phyloP scores from a whole-genome alignment of 495 filamentous ascomycete genomes.

The Penicillium simplicissimum region DNA sequence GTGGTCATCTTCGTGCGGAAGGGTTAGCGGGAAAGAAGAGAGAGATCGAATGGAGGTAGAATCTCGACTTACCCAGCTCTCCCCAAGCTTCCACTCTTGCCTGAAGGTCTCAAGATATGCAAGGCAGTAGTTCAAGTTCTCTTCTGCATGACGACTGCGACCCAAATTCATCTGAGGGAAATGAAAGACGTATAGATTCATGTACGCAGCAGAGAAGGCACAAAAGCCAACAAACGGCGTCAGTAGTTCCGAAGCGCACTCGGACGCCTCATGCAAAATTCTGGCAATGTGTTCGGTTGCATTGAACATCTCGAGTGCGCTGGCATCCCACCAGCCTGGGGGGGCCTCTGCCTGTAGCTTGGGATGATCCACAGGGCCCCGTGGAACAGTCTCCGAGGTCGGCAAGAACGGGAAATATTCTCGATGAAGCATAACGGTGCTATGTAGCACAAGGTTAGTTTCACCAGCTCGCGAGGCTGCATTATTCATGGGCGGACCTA shows the following conservation, averaged over 20 bases:
- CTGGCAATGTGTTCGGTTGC: constrained; percentile 20
- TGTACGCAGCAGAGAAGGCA: constrained; percentile 29
- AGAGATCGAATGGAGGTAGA: background rate
- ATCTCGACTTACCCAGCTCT: constrained; percentile 22
- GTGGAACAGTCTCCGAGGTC: constrained; percentile 13
- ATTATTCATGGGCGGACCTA: background rate
- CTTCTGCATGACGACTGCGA: constrained; percentile 18
- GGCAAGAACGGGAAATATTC: constrained; percentile 32
- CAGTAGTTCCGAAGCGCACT: constrained; percentile 17
- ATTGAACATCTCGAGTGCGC: constrained; percentile 22
- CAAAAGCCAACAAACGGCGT: constrained; percentile 31
- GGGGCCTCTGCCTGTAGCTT: constrained; percentile 22
- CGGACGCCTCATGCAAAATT: constrained; percentile 23
- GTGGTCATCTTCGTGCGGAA: constrained; percentile 16
- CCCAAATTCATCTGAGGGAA: constrained; percentile 31
- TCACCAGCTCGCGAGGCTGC: background rate
- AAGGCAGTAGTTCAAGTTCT: constrained; percentile 19
- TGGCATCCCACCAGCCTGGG: constrained; percentile 25
- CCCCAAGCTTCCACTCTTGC: constrained; percentile 24
- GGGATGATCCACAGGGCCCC: constrained; percentile 26
- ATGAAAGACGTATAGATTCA: constrained; percentile 25
- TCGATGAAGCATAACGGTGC: constrained; percentile 26
- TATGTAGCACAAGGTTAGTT: background rate
- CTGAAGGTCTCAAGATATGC: constrained; percentile 24
- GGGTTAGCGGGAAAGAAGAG: background rate